Evolutionary conservation across 352 stramenopile genomes (phyloP).

Genomic region (Blastocystis sp.): DNA sequence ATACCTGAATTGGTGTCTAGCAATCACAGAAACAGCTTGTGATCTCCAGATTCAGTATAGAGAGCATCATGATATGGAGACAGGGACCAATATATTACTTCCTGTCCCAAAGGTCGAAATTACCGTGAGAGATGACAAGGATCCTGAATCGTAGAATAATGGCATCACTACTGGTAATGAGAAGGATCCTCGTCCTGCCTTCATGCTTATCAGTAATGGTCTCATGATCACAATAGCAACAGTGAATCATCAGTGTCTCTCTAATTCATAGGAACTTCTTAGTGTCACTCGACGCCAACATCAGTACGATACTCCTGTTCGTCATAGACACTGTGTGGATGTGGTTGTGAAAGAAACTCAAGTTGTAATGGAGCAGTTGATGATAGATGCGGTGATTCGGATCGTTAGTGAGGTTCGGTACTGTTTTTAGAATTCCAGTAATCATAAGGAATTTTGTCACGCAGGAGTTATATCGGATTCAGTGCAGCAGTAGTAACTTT

Average conservation of each 20-base stretch:
- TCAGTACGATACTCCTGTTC: not conserved
- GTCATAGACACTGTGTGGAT: constrained; percentile 5
- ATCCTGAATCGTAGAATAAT: not conserved
- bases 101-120: not conserved
- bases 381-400: constrained; percentile 22
- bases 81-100: not conserved
- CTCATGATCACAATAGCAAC: not conserved
- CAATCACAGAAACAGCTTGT: not conserved
- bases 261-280: not conserved
- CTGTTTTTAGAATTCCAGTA: not conserved
- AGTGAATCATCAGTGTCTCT: not conserved
- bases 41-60: not conserved
- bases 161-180: constrained; percentile 34
- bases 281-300: not conserved
- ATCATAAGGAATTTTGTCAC: constrained; percentile 40
- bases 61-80: not conserved
- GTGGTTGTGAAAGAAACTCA: constrained; percentile 9
- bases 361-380: constrained; percentile 9
- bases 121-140: not conserved
- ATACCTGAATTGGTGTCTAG: constrained; percentile 41
- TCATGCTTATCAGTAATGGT: constrained; percentile 40
- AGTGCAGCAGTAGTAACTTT: not conserved
- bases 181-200: constrained; percentile 16
- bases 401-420: constrained; percentile 25
- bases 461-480: constrained; percentile 20